Evolutionary conservation across 2,329 filamentous ascomycete species (phyloP), one percentile per base, ranked within the genome.

Genomic region (Fusarium sp.): DNA sequence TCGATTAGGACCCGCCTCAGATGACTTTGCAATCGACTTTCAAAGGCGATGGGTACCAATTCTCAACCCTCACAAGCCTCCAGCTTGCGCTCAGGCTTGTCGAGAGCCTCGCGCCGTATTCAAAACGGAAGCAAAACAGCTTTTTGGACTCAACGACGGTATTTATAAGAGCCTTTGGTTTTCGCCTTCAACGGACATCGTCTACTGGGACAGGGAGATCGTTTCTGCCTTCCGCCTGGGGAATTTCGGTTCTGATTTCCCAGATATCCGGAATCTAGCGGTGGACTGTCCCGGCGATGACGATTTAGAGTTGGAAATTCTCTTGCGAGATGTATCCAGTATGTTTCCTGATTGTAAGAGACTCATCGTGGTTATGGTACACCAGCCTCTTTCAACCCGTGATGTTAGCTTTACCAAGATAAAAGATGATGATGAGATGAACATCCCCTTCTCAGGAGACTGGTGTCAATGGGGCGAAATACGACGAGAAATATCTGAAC

Each of bases 171-270:
- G 53, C 7, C 39, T 65, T 19, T 58, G 44, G 24, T 35, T 59
- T 11, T 39, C 19, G 3, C 39, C 44, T 9, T 35, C 30, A 6
- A 26, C 4, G 4, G 62, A 65, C 15, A 51, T 61, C 9, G 2
- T 61, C 9, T 65, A 65, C 30, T 65, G 9, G 40, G 32, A 45
- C 10, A n/a, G n/a, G n/a, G n/a, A n/a, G n/a, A n/a, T n/a, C n/a
- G n/a, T n/a, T n/a, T n/a, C n/a, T n/a, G n/a, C n/a, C n/a, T n/a
- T n/a, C n/a, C n/a, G n/a, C n/a, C n/a, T 20, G 20, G 20, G 20
- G 20, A 20, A 20, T 20, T 20, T 20, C 20, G 4, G 3, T 4
- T 4, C 20, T 20, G 20, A 20, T 20, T 20, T 20, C 20, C 20
- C 6, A n/a, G 6, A 33, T 6, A 6, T 62, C 15, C 0, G 35